Percentiles rank a stretch among this genome's conserved stretches.
Evolutionary conservation across 345 rosid genomes (phyloP).

Genomic region (Brassica juncea): DNA sequence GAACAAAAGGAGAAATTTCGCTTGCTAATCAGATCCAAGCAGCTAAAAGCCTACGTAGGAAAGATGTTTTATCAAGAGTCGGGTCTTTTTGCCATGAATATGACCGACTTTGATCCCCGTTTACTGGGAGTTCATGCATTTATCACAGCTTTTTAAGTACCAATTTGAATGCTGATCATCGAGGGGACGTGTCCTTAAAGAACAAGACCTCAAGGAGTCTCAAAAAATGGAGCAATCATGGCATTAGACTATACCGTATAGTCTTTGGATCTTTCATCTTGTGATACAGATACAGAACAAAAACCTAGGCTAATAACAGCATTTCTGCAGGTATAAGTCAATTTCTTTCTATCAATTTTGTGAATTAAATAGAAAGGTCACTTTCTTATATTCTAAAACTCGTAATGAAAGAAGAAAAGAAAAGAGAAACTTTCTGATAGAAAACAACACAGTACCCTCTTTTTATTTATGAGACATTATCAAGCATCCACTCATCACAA

Average conservation of each 20-base stretch:
- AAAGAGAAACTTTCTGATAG: not conserved
- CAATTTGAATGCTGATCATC: too few relatives aligned
- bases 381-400: conserved; percentile 2
- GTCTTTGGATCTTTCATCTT: conserved; percentile 11
- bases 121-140: too few relatives aligned
- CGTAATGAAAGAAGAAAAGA: not conserved
- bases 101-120: too few relatives aligned
- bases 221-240: too few relatives aligned
- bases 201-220: too few relatives aligned
- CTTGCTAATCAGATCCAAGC: conserved; percentile 87
- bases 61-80: conserved; percentile 19
- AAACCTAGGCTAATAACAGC: conserved; percentile 42
- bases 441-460: not conserved
- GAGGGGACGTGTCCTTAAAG: too few relatives aligned
- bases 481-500: conserved; percentile 14
- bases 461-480: conserved; percentile 29
- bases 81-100: conserved; percentile 28
- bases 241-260: too few relatives aligned
- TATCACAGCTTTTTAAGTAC: too few relatives aligned
- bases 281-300: conserved; percentile 58
- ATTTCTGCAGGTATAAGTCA: not conserved
- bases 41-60: conserved; percentile 57
- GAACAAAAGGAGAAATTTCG: conserved; percentile 51
- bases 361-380: too few relatives aligned
- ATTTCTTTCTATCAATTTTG: too few relatives aligned